Evolutionary conservation across 192 early-diverging fungal species (phyloP).

Genomic region (Dissophora ornata): DNA sequence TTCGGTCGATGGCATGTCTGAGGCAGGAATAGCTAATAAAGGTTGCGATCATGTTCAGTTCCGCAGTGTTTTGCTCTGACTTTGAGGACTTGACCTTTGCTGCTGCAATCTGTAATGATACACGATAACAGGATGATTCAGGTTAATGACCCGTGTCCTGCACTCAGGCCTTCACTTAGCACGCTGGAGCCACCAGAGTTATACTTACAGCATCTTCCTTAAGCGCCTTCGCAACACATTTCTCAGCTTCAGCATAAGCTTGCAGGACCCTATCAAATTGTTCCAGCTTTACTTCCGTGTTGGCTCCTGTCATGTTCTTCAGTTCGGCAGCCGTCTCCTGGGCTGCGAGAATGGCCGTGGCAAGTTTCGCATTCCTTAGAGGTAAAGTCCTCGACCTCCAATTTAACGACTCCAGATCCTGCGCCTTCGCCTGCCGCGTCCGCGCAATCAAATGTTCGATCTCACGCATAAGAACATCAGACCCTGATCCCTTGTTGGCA

Average conservation of each 20-base stretch:
- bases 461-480: conserved; percentile 62
- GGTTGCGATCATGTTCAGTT: conserved; percentile 64
- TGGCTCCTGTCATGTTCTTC: conserved; percentile 18
- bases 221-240: conserved; percentile 66
- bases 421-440: conserved; percentile 53
- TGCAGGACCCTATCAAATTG: conserved; percentile 66
- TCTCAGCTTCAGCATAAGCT: conserved; percentile 71
- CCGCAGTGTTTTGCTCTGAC: conserved; percentile 66
- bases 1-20: conserved; percentile 66
- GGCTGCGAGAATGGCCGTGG: conserved; percentile 59
- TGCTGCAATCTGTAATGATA: conserved; percentile 67
- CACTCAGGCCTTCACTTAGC: too few species aligned
- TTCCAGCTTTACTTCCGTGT: conserved; percentile 55
- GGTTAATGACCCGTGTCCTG: too few species aligned
- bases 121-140: too few species aligned
- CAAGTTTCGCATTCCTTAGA: conserved; percentile 57
- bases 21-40: conserved; percentile 71
- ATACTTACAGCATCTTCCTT: conserved; percentile 69
- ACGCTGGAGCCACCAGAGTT: too few species aligned
- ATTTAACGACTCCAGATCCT: conserved; percentile 52
- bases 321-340: conserved; percentile 56
- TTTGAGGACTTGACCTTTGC: conserved; percentile 79
- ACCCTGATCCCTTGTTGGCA: conserved; percentile 56
- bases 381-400: conserved; percentile 63
- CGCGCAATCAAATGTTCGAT: conserved; percentile 59